Conservation (phyloP, 306 rosid species). For the Herpetospermum pedunculosum region DNA sequence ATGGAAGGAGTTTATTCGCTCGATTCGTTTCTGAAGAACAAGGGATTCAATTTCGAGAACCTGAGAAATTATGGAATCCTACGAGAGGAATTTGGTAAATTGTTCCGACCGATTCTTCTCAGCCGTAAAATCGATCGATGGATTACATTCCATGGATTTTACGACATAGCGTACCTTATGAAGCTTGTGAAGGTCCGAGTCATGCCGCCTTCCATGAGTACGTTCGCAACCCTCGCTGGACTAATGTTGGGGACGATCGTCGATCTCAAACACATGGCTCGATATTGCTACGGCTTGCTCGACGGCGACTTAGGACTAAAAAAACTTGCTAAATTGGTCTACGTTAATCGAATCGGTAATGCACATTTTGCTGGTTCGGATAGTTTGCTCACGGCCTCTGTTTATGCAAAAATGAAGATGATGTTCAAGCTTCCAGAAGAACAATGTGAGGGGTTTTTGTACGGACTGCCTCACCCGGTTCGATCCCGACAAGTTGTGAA, state of each 20-base stretch:
- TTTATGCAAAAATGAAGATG: neutral
- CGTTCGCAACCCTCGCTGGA: no score
- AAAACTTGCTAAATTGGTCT: neutral
- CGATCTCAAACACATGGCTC: conserved; percentile 1
- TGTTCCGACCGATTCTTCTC: no score
- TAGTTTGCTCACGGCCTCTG: neutral
- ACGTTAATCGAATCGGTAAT: neutral
- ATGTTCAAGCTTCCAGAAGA: neutral
- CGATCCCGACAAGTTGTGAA: neutral
- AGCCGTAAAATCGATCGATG: neutral
- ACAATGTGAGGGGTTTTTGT: neutral
- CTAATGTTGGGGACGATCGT: no score
- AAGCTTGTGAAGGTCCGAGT: no score
- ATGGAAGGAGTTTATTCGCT: no score
- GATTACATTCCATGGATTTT: neutral
- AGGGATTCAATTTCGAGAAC: no score
- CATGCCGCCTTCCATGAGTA: no score
- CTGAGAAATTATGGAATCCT: no score
- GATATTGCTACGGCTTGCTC: neutral
- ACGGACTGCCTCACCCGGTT: neutral
- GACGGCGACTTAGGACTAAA: neutral
- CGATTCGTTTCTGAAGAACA: no score
- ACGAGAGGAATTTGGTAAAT: no score
- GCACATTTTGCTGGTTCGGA: neutral
- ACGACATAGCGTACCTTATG: neutral